Evolutionary conservation across 129 eudicot genomes (phyloP).

Genomic region (Sambucus nigra): DNA sequence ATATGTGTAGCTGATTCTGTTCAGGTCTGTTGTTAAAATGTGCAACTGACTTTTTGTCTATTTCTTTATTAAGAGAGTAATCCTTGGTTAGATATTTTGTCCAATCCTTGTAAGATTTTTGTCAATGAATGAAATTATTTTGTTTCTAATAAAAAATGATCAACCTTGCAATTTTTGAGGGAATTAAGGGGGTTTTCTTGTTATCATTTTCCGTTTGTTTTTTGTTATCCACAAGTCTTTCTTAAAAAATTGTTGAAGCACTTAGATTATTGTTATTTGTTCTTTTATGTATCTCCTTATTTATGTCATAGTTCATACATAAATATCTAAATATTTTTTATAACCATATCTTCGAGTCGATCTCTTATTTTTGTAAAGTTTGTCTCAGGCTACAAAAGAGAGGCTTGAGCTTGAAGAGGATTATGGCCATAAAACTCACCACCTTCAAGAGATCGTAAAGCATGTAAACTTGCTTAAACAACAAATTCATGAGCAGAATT

Average conservation of each 20-base stretch:
- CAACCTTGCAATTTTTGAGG: too few species aligned
- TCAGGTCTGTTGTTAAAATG: too few species aligned
- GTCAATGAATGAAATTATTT: too few species aligned
- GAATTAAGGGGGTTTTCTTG: background rate
- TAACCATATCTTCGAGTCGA: slow-evolving; percentile 1
- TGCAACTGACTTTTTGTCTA: too few species aligned
- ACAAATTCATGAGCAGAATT: slow-evolving; percentile 65
- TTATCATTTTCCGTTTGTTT: background rate
- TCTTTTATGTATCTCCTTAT: background rate
- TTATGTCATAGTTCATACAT: background rate
- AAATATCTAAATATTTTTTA: background rate
- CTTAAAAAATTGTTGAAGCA: background rate
- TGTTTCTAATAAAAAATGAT: too few species aligned
- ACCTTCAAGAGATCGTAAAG: slow-evolving; percentile 30
- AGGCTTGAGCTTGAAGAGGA: slow-evolving; percentile 61
- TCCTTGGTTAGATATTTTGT: too few species aligned
- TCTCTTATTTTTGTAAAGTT: background rate
- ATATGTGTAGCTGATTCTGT: too few species aligned
- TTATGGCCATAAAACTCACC: slow-evolving; percentile 27
- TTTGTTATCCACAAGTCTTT: background rate
- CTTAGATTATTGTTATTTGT: background rate
- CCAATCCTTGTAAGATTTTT: too few species aligned
- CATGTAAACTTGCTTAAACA: slow-evolving; percentile 47
- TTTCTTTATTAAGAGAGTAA: too few species aligned
- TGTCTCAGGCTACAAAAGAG: slow-evolving; percentile 59